Conservation (phyloP, 176 grass and related monocot species). For the Hsuehochloa calcarea region DNA sequence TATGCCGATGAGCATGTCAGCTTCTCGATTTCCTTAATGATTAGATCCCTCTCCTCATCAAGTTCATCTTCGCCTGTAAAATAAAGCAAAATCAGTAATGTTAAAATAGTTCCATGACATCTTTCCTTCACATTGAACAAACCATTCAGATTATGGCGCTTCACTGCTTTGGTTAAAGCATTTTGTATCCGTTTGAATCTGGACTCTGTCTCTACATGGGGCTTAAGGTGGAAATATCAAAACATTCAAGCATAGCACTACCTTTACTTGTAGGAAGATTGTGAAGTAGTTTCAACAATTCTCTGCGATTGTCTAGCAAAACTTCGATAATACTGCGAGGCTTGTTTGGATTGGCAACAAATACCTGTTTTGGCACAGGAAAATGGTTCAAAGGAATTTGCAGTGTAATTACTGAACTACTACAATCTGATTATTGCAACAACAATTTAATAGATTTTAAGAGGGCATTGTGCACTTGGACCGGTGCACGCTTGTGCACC, state of each 20-base stretch:
- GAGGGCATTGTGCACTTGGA: neutral
- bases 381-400: too few relatives aligned
- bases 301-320: conserved; percentile 53
- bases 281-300: conserved; percentile 61
- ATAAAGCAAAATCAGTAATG: neutral
- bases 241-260: conserved; percentile 18
- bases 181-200: neutral
- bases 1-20: too few relatives aligned
- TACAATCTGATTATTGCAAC: too few relatives aligned
- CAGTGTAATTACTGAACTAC: too few relatives aligned
- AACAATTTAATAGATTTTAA: too few relatives aligned
- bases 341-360: conserved; percentile 85
- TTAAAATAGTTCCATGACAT: neutral
- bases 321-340: conserved; percentile 48
- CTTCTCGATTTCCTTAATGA: too few relatives aligned
- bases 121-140: neutral
- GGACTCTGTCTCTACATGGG: neutral
- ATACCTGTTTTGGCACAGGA: conserved; percentile 49
- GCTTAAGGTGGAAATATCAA: neutral
- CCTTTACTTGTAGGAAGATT: conserved; percentile 66
- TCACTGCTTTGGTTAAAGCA: neutral
- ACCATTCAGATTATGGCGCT: neutral
- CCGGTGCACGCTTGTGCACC: neutral
- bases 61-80: too few relatives aligned
- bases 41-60: too few relatives aligned